Base-by-base conservation (phyloP, 2,329 filamentous ascomycete genomes). In the Sordariomycetes sp. region DNA sequence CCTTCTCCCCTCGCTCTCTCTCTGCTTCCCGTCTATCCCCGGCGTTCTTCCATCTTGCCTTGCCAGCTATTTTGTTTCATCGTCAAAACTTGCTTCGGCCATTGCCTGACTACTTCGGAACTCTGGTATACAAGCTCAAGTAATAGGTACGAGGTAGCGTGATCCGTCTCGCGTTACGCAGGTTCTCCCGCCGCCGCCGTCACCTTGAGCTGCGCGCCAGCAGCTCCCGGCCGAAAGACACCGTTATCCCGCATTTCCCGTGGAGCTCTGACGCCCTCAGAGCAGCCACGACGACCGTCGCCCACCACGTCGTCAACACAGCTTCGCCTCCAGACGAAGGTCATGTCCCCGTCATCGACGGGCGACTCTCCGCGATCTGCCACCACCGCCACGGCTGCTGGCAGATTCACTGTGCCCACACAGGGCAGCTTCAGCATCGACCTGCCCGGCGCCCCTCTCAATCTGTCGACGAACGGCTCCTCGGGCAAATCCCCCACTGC, bases 341-440 rank as follows among this genome's bases (percentile, higher is more conserved):
- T 46, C 67, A 79, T 80, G 77, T 74, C 77, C 69, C 77, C 77
- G 66, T 80, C 77, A 43, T 80, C 77, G 65, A 79, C 76, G 63
- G 76, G 74, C 66, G 77, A 79, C 69, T 81, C 79, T 61, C 76
- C 78, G 63, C 72, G 70, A 60, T 77, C 77, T 60, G 68, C 66
- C 53, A 67, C 68, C 35, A 69, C 69, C 54, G 70, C 70, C 37
- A 67, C 71, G 61, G 66, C 66, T 59, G 71, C 71, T 60, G 72
- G 74, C 62, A 70, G 70, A 34, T 80, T 76, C 61, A 71, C 74
- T n/a, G 63, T 78, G 56, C 72, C 74, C 24, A 72, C 70, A 37
- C 71, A 77, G 62, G 76, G 79, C 51, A 72, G 63, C 59, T 80
- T 81, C 65, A 71, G 72, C 50, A 73, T 80, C 63, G 78, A 80